Evolutionary conservation across 257 asterid genomes (phyloP).

Genomic region (Scutellaria minor): DNA sequence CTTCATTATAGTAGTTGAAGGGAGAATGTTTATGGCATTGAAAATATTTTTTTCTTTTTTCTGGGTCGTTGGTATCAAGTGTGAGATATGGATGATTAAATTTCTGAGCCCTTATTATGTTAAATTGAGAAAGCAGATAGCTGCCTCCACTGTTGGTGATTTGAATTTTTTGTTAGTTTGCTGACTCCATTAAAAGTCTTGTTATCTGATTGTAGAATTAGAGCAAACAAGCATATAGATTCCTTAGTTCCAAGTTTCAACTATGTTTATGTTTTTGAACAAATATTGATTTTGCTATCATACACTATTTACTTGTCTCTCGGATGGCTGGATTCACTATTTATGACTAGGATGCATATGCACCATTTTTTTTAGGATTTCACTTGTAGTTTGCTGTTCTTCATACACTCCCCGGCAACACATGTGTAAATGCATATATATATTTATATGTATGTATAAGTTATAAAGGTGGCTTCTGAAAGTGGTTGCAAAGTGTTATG

Average conservation of each 20-base stretch:
- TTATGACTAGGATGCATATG: constrained; percentile 21
- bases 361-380: not conserved
- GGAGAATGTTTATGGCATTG: constrained; percentile 5
- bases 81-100: constrained; percentile 7
- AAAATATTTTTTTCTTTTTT: not conserved
- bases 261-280: not conserved
- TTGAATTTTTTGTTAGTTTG: constrained; percentile 18
- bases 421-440: not conserved
- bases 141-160: constrained; percentile 4
- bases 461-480: constrained; percentile 11
- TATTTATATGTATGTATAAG: not conserved
- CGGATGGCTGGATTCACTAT: constrained; percentile 19
- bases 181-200: not conserved
- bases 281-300: not conserved
- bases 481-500: constrained; percentile 18
- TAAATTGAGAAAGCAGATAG: constrained; percentile 12
- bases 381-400: not conserved
- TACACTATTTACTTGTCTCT: not conserved
- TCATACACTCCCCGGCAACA: not conserved
- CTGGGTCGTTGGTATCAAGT: constrained; percentile 2
- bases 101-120: constrained; percentile 15
- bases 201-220: not conserved
- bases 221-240: not conserved
- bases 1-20: constrained; percentile 16
- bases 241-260: not conserved